These are phyloP conservation scores for Diversispora eburnea DNA, from an alignment of 192 early-diverging fungal genomes.

Conservation along the genomic window DNA sequence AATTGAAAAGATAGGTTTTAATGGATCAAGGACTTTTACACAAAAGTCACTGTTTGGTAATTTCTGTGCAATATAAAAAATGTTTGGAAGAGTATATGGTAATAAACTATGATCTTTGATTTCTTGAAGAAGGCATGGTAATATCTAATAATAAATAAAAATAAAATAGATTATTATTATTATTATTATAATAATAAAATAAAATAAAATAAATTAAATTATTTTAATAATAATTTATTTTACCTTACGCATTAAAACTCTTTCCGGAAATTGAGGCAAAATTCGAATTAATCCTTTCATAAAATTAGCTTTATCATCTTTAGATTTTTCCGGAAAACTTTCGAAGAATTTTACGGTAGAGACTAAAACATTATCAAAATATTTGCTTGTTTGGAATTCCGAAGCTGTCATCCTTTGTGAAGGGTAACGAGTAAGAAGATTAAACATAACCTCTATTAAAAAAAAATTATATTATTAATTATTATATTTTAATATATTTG, in stretches of 20 bases:
- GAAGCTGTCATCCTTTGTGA: conserved; percentile 53
- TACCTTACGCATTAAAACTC: conserved; percentile 67
- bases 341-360: conserved; percentile 79
- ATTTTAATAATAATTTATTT: neutral
- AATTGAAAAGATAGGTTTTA: conserved; percentile 59
- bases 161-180: neutral
- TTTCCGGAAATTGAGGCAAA: conserved; percentile 66
- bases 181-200: conserved; percentile 28
- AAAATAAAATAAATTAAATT: neutral
- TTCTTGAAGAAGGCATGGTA: conserved; percentile 67
- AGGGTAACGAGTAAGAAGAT: conserved; percentile 53
- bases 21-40: conserved; percentile 52
- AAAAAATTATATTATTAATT: neutral
- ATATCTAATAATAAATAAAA: conserved; percentile 44
- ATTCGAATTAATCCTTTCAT: conserved; percentile 71
- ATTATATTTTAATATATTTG: neutral
- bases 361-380: conserved; percentile 77
- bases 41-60: conserved; percentile 61
- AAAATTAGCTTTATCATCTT: conserved; percentile 74
- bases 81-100: conserved; percentile 71
- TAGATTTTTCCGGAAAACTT: conserved; percentile 70
- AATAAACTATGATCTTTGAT: conserved; percentile 70
- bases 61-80: conserved; percentile 67
- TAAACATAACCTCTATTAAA: conserved; percentile 45
- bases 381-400: conserved; percentile 64